Evolutionary conservation across 2,329 filamentous ascomycete species (phyloP), one percentile per base, ranked within the genome.

Genomic region (Zasmidium angulare): DNA sequence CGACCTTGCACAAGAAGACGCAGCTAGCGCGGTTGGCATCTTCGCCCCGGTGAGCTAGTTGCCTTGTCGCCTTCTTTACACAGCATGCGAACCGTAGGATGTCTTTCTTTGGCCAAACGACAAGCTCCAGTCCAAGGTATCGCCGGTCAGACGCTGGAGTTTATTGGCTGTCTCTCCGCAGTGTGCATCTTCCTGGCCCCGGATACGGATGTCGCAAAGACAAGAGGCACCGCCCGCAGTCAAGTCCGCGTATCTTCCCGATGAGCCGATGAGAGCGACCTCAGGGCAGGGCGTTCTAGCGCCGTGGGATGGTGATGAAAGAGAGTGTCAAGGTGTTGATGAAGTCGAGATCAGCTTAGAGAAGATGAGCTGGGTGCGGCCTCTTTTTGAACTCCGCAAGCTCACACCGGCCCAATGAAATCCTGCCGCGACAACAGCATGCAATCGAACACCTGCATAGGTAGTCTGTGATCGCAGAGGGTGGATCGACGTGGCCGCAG

Each of bases 311-410:
- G 6, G 26, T 19, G 46, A 6, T 49, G 46, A 4, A 11, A 14
- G 20, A 22, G 11, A 4, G 21, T 26, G 20, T 50, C 48, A 3
- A 26, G 48, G 14, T 50, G 48, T 23, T 24, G 23, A 50, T 26
- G 48, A 21, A 29, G 23, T 9, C 26, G 17, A 23, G 48, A 12
- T 21, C 12, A 43, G 36, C 36, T 43, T 14, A 19, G 48, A n/a
- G 20, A n/a, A n/a, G 21, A 29, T 10, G 48, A 50, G 48, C 26
- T 23, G 48, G 48, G 26, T 23, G 48, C 48, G 22, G 48, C 48
- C 48, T 50, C 48, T 26, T 50, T 50, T 26, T n/a, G n/a, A n/a
- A 50, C n/a, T 22, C 48, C 17, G 26, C 26, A 24, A 50, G 48
- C 22, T 19, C 19, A 11, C 48, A 29, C 48, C 26, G 17, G 48